Percentiles rank a stretch among this genome's conserved stretches.
Conservation (phyloP, 1,284 basidiomycete species). For the Serendipita sp. region DNA sequence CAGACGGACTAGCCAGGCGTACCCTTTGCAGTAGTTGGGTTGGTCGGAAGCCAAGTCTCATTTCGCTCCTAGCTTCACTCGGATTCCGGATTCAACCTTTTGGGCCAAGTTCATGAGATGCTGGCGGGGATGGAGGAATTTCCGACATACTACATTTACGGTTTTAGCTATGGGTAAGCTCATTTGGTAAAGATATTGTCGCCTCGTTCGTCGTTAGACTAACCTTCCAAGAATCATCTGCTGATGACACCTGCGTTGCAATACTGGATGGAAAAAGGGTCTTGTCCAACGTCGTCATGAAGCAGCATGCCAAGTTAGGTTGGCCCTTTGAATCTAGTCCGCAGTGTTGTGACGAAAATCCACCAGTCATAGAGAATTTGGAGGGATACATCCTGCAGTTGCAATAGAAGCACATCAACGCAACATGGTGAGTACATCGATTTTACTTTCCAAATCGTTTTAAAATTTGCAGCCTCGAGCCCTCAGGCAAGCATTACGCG, state of each 20-base stretch:
- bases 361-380: slow-evolving; percentile 46
- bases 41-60: too few species aligned
- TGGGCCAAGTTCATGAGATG: neutral
- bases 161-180: slow-evolving; percentile 54
- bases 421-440: slow-evolving; percentile 45
- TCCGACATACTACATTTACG: slow-evolving; percentile 18
- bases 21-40: too few species aligned
- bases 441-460: neutral
- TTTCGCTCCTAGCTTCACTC: too few species aligned
- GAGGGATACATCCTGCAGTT: slow-evolving; percentile 72
- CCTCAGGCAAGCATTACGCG: slow-evolving; percentile 48
- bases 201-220: neutral
- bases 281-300: slow-evolving; percentile 69
- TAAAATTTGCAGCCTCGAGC: slow-evolving; percentile 47
- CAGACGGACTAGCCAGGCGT: too few species aligned
- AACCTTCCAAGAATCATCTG: slow-evolving; percentile 44
- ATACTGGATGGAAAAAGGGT: slow-evolving; percentile 58
- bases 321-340: neutral
- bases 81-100: too few species aligned
- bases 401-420: slow-evolving; percentile 56
- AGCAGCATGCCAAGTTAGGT: slow-evolving; percentile 51
- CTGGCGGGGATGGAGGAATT: neutral
- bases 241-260: slow-evolving; percentile 82
- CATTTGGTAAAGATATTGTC: neutral
- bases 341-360: neutral